phyloP scores from a whole-genome alignment of 2,329 filamentous ascomycete genomes.

The Trichoderma sp. region DNA sequence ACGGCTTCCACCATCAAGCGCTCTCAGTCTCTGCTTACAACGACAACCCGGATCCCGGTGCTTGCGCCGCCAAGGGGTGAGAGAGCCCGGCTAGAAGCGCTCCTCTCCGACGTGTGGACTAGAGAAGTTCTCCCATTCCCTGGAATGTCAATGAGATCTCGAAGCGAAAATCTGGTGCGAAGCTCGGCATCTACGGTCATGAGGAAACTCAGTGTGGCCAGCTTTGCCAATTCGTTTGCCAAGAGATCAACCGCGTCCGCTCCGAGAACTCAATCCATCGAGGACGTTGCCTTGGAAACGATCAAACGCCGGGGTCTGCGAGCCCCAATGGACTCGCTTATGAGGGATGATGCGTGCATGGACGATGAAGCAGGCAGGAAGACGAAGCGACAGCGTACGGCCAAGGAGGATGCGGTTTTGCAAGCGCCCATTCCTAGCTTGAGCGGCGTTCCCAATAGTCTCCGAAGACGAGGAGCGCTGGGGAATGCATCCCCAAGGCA shows the following conservation, averaged over 20 bases:
- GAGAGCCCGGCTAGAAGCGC: conserved; percentile 72
- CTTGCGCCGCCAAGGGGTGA: conserved; percentile 75
- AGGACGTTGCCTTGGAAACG: conserved; percentile 5
- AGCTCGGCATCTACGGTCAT: conserved; percentile 85
- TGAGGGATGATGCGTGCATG: background rate
- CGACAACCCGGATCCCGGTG: conserved; percentile 65
- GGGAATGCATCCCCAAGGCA: background rate
- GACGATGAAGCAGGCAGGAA: conserved; percentile 20
- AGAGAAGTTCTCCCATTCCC: conserved; percentile 79
- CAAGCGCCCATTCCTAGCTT: background rate
- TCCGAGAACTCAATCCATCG: conserved; percentile 30
- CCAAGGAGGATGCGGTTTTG: background rate
- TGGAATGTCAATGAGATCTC: conserved; percentile 68
- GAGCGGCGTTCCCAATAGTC: background rate
- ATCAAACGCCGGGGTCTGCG: conserved; percentile 21
- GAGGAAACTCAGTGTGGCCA: conserved; percentile 81
- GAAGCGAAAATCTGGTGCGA: conserved; percentile 72
- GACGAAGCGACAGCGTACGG: conserved; percentile 23
- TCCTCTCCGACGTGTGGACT: conserved; percentile 81
- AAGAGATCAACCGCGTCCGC: conserved; percentile 65
- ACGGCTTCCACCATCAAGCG: conserved; percentile 64
- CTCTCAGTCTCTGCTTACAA: conserved; percentile 77
- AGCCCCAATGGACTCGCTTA: background rate
- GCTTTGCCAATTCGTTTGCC: conserved; percentile 74
- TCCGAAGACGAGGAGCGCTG: background rate